Evolutionary conservation across 345 rosid species (phyloP).

Genomic region (Eucalyptus dawsonii): DNA sequence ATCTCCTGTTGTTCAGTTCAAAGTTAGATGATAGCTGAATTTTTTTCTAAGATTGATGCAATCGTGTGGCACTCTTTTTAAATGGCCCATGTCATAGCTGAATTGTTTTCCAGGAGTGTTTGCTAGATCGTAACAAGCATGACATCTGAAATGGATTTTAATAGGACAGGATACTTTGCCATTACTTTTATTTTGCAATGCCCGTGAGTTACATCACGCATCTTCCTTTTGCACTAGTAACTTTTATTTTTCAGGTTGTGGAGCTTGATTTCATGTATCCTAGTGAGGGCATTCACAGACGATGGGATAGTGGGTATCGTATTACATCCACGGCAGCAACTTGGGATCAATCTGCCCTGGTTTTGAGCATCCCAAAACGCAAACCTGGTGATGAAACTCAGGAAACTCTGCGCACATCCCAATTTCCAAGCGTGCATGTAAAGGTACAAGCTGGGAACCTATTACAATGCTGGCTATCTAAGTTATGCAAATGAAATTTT

Average conservation of each 20-base stretch:
- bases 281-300: slow-evolving; percentile 93
- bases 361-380: slow-evolving; percentile 77
- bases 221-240: neutral
- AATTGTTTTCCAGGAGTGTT: neutral
- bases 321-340: slow-evolving; percentile 95
- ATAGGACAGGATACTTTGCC: neutral
- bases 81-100: neutral
- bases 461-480: neutral
- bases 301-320: slow-evolving; percentile 92
- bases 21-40: neutral
- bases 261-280: slow-evolving; percentile 99
- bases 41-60: neutral
- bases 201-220: neutral
- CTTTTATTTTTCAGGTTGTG: slow-evolving; percentile 42
- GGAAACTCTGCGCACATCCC: slow-evolving; percentile 90
- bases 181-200: neutral
- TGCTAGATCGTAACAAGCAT: neutral
- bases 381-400: slow-evolving; percentile 86
- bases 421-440: slow-evolving; percentile 91
- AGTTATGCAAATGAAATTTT: neutral
- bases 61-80: neutral
- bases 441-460: slow-evolving; percentile 37
- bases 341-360: slow-evolving; percentile 83
- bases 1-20: neutral
- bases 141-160: neutral